Percentiles rank a stretch among this genome's conserved stretches.
Evolutionary conservation across 2,329 filamentous ascomycete species (phyloP).

Genomic region (Aureobasidium pullulans): DNA sequence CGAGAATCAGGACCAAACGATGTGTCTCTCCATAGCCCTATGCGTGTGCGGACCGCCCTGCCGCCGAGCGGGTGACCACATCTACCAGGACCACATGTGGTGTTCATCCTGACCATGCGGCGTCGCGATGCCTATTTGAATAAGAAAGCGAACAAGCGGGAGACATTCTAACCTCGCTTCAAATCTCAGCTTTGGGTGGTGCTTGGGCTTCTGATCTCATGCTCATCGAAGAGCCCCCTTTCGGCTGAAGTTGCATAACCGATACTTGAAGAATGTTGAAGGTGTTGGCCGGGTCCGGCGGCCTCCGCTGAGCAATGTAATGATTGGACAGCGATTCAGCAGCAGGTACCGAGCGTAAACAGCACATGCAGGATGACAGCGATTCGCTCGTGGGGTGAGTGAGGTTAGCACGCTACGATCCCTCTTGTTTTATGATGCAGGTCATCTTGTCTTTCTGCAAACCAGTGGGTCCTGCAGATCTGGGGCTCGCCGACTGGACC

Average conservation of each 20-base stretch:
- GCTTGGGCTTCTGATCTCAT: background rate
- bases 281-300: background rate
- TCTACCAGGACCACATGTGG: constrained; percentile 2
- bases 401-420: background rate
- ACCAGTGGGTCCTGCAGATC: constrained; percentile 16
- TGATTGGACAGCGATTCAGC: background rate
- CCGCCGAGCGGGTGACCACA: constrained; percentile 1
- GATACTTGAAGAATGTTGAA: constrained; percentile 2
- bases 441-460: constrained; percentile 14
- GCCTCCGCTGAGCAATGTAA: background rate
- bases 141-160: background rate
- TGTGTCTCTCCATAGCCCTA: background rate
- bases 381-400: background rate
- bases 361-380: background rate
- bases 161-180: background rate
- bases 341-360: background rate
- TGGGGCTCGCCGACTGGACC: background rate
- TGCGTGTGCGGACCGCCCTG: background rate
- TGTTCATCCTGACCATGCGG: background rate
- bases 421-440: constrained; percentile 4
- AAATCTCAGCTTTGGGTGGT: background rate
- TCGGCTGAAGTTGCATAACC: constrained; percentile 2
- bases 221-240: background rate
- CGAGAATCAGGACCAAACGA: constrained; percentile 6
- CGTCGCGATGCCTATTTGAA: background rate